phyloP scores from a whole-genome alignment of 495 filamentous ascomycete species.

The Jackrogersella minutella region DNA sequence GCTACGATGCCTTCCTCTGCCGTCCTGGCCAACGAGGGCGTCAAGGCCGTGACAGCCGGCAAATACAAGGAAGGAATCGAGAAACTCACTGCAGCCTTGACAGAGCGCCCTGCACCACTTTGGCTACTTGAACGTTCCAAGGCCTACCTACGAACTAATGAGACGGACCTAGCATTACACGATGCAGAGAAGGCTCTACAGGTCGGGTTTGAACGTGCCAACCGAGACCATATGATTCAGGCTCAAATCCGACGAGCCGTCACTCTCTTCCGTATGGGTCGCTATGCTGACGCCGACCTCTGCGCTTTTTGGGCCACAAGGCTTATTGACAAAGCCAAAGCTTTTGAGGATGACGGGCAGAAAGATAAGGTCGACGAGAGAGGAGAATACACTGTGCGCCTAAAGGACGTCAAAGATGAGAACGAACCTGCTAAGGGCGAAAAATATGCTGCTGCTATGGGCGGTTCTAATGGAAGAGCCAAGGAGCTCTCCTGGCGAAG shows the following conservation, averaged over 20 bases:
- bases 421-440: constrained; percentile 45
- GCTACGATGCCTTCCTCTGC: constrained; percentile 36
- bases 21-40: constrained; percentile 47
- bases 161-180: constrained; percentile 65
- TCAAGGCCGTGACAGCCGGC: constrained; percentile 67
- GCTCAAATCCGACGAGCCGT: constrained; percentile 84
- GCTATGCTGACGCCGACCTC: constrained; percentile 78
- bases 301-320: constrained; percentile 73
- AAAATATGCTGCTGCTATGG: constrained; percentile 22
- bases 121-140: constrained; percentile 92
- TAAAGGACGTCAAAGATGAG: constrained; percentile 38
- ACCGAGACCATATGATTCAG: constrained; percentile 78
- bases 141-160: constrained; percentile 72
- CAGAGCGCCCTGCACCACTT: constrained; percentile 70
- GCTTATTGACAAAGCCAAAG: constrained; percentile 56
- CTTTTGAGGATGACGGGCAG: constrained; percentile 51
- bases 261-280: constrained; percentile 72
- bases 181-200: constrained; percentile 84
- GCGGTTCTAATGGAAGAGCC: neutral
- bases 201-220: constrained; percentile 74
- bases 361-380: constrained; percentile 48
- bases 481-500: constrained; percentile 11
- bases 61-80: constrained; percentile 73
- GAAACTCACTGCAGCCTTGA: constrained; percentile 79
- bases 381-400: constrained; percentile 50